A percentile compares a stretch with the other conserved stretches of the same genome.
phyloP scores from a whole-genome alignment of 2,329 filamentous ascomycete genomes.

The Calonectria honghensis region DNA sequence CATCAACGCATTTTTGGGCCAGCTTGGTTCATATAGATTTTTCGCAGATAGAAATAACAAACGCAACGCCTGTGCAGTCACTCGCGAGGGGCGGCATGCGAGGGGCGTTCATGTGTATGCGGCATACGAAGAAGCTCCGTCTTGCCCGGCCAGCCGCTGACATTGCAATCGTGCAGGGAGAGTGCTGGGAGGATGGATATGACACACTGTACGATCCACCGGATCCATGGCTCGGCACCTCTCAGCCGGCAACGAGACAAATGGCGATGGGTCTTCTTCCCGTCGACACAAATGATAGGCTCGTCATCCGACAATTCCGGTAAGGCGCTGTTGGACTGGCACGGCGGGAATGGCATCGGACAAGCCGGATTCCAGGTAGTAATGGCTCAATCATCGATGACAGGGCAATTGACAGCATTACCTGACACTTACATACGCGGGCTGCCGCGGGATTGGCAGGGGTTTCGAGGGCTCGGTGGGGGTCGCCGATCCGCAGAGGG shows the following conservation, averaged over 20 bases:
- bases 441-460: conserved; percentile 15
- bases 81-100: conserved; percentile 19
- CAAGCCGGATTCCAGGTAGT: conserved; percentile 7
- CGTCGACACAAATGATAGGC: conserved; percentile 19
- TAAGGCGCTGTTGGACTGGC: conserved; percentile 12
- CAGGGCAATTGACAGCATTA: conserved; percentile 29
- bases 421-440: conserved; percentile 37
- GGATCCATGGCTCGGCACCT: conserved; percentile 13
- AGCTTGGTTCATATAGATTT: conserved; percentile 25
- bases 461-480: conserved; percentile 22
- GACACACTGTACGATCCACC: conserved; percentile 13
- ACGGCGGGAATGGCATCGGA: neutral
- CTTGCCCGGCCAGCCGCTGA: conserved; percentile 9
- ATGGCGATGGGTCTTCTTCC: neutral
- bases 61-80: neutral
- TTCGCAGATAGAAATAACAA: conserved; percentile 21
- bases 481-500: conserved; percentile 7
- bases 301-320: conserved; percentile 37
- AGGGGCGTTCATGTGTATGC: conserved; percentile 11
- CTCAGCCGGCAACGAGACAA: conserved; percentile 27
- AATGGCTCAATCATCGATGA: conserved; percentile 37
- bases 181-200: neutral
- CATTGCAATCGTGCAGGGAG: conserved; percentile 2
- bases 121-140: conserved; percentile 26
- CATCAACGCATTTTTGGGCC: neutral